Conservation (phyloP, 148 eudicot species). For the Chenopodium album region DNA sequence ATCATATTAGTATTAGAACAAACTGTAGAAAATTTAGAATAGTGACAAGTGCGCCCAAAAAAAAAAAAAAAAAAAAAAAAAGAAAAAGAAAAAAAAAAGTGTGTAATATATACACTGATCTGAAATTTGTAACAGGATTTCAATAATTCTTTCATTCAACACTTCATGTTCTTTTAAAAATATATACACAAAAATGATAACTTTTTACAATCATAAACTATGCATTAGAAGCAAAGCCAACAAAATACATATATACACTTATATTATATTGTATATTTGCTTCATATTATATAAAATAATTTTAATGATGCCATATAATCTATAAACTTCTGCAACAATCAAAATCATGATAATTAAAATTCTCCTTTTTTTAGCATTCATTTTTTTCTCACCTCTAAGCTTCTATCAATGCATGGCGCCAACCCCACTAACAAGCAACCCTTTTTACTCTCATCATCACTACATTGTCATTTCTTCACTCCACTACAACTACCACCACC, state of each 20-base stretch:
- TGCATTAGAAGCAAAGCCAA: constrained; percentile 8
- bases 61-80: no score
- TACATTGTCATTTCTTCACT: not conserved
- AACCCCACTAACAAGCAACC: constrained; percentile 2
- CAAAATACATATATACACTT: not conserved
- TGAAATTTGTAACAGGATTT: no score
- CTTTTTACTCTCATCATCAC: constrained; percentile 21
- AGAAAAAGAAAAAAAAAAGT: no score
- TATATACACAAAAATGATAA: no score
- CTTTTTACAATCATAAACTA: not conserved
- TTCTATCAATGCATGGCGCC: constrained; percentile 24
- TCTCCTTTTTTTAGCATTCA: not conserved
- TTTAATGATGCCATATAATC: not conserved
- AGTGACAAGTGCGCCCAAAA: no score
- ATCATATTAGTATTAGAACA: no score
- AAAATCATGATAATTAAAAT: not conserved
- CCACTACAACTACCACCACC: constrained; percentile 19
- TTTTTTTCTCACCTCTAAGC: not conserved
- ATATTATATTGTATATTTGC: no score
- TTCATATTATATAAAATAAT: not conserved
- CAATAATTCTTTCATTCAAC: not conserved
- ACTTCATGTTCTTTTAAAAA: not conserved
- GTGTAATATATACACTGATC: no score
- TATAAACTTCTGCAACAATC: constrained; percentile 4
- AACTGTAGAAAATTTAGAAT: no score